Evolutionary conservation across 202 grass and related monocot genomes (phyloP).

Genomic region (Elaeis oleifera): DNA sequence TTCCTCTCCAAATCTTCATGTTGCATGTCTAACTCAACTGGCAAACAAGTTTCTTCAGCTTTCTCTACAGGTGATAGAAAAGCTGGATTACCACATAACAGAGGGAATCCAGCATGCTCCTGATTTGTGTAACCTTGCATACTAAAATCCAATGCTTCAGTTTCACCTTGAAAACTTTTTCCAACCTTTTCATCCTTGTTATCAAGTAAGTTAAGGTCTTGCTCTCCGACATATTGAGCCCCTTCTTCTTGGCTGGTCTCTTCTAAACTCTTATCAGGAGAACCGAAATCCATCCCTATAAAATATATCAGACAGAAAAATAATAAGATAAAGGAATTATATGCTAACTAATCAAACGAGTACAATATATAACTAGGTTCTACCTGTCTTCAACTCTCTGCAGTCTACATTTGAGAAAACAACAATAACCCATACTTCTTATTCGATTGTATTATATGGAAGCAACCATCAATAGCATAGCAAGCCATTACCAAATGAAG

Average conservation of each 20-base stretch:
- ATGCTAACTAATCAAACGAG: too few relatives aligned
- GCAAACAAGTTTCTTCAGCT: slow-evolving; percentile 1
- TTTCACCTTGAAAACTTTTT: background rate
- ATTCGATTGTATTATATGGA: too few relatives aligned
- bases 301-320: too few relatives aligned
- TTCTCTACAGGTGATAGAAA: slow-evolving; percentile 7
- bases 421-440: too few relatives aligned
- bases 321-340: too few relatives aligned
- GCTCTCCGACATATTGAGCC: background rate
- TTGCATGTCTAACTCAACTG: background rate
- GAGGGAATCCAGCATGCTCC: background rate
- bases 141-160: background rate
- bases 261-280: background rate
- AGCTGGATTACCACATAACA: background rate
- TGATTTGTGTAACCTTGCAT: slow-evolving; percentile 7
- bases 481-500: too few relatives aligned
- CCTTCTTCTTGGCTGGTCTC: slow-evolving; percentile 8
- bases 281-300: slow-evolving; percentile 12
- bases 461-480: too few relatives aligned
- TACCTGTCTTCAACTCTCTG: too few relatives aligned
- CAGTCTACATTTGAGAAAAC: too few relatives aligned
- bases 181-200: slow-evolving; percentile 2
- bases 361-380: too few relatives aligned
- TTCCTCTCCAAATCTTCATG: background rate
- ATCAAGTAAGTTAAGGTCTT: slow-evolving; percentile 1